Base-by-base conservation (phyloP, 2,329 filamentous ascomycete species). In the Cercospora berteroae region DNA sequence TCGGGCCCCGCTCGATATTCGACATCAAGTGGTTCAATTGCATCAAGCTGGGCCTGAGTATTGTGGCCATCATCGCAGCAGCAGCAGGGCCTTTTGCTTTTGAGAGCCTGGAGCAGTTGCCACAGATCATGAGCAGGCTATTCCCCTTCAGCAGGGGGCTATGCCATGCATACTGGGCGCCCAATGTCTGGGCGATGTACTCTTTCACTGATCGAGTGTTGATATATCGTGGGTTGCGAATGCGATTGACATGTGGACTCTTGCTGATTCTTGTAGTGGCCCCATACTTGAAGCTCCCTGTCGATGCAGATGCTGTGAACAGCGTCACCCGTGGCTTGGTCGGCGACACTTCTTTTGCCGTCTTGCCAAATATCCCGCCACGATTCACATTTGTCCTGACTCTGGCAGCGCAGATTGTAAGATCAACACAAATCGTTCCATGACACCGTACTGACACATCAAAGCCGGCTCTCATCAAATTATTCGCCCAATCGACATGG, bases 151-250 rank as follows among this genome's bases (percentile, higher is more conserved):
- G 93, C 0, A 86, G 95, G 67, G 95, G 95, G 0, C 83, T 99
- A 4, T 98, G 94, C 77, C 95, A 99, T 81, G 95, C 95, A 0
- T 99, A 99, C 79, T 99, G 95, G 95, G 95, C 95, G 12, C 94
- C 95, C 0, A 99, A 99, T 73, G 83, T 97, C 1, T 99, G 95
- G 95, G 94, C 95, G 0, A 86, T 98, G 77, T 99, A 99, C 80
- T 97, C 95, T 0, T 97, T 98, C 77, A 82, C 86, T 1, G 95
- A 99, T 76, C 86, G 95, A 63, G 81, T 93, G 7, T 78, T 99
- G 72, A 97, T 99, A 67, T 87, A 89, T 74, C 80, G 93, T 96
- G 82, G 78, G 88, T 80, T 13, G 4, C 13, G 52, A 7, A 23
- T 23, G 10, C 7, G 31, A 16, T 33, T 23, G 16, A 48, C 42